phyloP scores from a whole-genome alignment of 768 basidiomycete genomes.

The Stropharia rugosoannulata region DNA sequence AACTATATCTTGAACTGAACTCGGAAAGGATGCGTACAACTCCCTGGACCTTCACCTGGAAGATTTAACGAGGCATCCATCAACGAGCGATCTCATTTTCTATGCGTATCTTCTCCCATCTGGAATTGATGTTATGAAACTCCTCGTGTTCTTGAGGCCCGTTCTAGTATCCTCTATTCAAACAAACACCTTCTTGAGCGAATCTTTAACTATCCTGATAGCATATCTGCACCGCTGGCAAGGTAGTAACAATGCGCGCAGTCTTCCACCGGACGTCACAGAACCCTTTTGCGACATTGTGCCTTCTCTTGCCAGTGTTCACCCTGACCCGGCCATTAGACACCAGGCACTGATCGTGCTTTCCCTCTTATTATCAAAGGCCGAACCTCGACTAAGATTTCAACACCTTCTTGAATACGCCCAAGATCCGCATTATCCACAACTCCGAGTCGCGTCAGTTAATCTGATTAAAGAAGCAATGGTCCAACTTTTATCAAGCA shows the following conservation, averaged over 20 bases:
- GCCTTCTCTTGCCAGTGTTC: slow-evolving; percentile 56
- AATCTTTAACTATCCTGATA: slow-evolving; percentile 58
- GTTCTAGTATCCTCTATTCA: slow-evolving; percentile 51
- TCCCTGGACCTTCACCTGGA: slow-evolving; percentile 26
- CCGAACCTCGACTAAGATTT: slow-evolving; percentile 48
- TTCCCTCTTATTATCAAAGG: slow-evolving; percentile 47
- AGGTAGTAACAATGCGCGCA: slow-evolving; percentile 8
- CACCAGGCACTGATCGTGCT: slow-evolving; percentile 63
- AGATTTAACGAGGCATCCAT: slow-evolving; percentile 17
- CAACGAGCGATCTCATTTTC: slow-evolving; percentile 34
- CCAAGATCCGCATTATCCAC: slow-evolving; percentile 47
- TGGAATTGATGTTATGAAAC: slow-evolving; percentile 11
- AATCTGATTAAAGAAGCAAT: slow-evolving; percentile 69
- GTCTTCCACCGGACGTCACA: slow-evolving; percentile 43
- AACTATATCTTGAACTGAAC: background rate
- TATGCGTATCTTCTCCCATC: slow-evolving; percentile 31
- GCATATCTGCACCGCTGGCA: slow-evolving; percentile 27
- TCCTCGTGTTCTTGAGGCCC: slow-evolving; percentile 35
- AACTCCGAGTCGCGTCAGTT: slow-evolving; percentile 69
- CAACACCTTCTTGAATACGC: slow-evolving; percentile 57
- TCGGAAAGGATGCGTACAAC: slow-evolving; percentile 33
- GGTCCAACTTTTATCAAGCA: slow-evolving; percentile 42
- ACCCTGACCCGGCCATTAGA: slow-evolving; percentile 56
- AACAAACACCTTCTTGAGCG: slow-evolving; percentile 53
- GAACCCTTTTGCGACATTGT: slow-evolving; percentile 49